Conservation (phyloP, 257 asterid genomes). For the Parsonsia alboflavescens region DNA sequence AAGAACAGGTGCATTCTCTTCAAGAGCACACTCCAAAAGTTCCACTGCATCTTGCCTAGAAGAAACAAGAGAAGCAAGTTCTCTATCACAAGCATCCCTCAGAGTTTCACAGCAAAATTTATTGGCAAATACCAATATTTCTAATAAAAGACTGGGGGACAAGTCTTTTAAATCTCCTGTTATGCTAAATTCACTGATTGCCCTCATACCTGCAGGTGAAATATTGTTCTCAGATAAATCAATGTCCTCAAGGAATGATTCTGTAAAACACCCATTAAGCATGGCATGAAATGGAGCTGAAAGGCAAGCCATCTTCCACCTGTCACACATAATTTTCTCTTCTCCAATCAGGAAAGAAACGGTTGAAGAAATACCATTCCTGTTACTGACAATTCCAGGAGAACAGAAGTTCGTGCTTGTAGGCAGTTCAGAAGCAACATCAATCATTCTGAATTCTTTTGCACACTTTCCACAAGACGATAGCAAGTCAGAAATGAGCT, state of each 20-base stretch:
- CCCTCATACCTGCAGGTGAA: slow-evolving; percentile 68
- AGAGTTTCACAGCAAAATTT: slow-evolving; percentile 89
- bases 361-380: slow-evolving; percentile 21
- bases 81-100: slow-evolving; percentile 85
- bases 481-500: slow-evolving; percentile 65
- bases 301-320: slow-evolving; percentile 68
- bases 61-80: slow-evolving; percentile 71
- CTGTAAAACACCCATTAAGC: slow-evolving; percentile 90
- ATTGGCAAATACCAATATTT: slow-evolving; percentile 86
- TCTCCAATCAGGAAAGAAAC: slow-evolving; percentile 68
- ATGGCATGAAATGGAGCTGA: slow-evolving; percentile 90
- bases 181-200: slow-evolving; percentile 51
- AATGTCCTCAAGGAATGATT: slow-evolving; percentile 63
- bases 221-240: slow-evolving; percentile 81
- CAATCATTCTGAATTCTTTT: slow-evolving; percentile 65
- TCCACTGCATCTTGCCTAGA: slow-evolving; percentile 82
- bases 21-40: slow-evolving; percentile 86
- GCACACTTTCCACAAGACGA: slow-evolving; percentile 76
- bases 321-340: slow-evolving; percentile 66
- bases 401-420: slow-evolving; percentile 19
- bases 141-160: slow-evolving; percentile 59
- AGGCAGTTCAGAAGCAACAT: slow-evolving; percentile 71
- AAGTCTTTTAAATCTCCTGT: slow-evolving; percentile 50
- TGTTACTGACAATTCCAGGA: slow-evolving; percentile 11
- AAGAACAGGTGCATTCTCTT: slow-evolving; percentile 68